A percentile compares a stretch with the other conserved stretches of the same genome.
Conservation (phyloP, 495 filamentous ascomycete species). For the Xylaria castorea region DNA sequence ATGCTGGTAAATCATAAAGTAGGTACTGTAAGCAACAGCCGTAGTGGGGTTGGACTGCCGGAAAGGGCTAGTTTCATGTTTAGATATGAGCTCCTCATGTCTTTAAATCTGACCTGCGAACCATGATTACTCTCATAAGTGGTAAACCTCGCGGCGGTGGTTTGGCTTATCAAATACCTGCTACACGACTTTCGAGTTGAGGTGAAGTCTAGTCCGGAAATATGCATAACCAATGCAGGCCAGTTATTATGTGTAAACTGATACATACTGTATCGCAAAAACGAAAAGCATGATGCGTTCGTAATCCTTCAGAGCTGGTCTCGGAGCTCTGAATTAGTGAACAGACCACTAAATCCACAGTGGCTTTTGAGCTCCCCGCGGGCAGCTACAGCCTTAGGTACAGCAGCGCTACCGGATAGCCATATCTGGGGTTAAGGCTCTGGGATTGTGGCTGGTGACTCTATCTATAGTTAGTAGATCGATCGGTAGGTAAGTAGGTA, state of each 20-base stretch:
- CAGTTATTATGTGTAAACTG: not conserved
- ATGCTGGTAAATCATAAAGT: no score
- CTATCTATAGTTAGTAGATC: not conserved
- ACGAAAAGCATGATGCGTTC: not conserved
- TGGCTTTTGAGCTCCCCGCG: not conserved
- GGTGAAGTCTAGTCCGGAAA: not conserved
- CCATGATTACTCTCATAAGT: not conserved
- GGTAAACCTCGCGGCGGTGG: not conserved
- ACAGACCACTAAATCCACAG: not conserved
- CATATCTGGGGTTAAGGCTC: not conserved
- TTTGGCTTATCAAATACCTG: not conserved
- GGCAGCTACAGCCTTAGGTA: not conserved
- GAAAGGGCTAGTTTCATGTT: no score
- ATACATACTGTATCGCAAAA: not conserved
- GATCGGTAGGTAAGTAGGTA: not conserved
- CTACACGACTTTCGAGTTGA: not conserved
- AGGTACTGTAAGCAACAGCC: no score
- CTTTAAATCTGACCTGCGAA: no score
- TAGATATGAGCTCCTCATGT: no score
- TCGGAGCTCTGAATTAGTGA: not conserved
- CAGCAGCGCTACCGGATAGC: not conserved
- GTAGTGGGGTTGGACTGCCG: no score
- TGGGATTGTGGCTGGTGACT: conserved; percentile 1
- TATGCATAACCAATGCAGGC: not conserved
- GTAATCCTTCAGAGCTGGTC: not conserved